Base-by-base conservation (phyloP, 495 filamentous ascomycete species). In the Cercophora sp. region DNA sequence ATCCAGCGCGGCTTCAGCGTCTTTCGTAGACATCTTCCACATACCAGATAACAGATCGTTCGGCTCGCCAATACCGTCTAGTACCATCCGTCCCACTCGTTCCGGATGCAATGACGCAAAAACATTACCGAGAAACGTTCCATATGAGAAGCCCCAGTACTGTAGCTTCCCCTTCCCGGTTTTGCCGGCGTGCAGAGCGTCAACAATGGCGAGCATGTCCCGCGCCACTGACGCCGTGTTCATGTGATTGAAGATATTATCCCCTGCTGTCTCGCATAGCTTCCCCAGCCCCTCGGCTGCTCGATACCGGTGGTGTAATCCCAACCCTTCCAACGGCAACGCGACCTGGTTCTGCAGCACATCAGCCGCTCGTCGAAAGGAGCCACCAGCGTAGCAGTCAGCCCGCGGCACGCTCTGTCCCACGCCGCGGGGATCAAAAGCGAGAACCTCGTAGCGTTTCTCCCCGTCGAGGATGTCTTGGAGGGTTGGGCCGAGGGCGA, bases 61-160 rank as follows among this genome's bases (percentile, higher is more conserved):
- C 8, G 62, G 57, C 44, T 73, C 65, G 5, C 62, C 66, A 3
- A 72, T 61, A 8, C 58, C 68, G 35, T 74, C 71, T 0, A 74
- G 50, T 5, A 71, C 55, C 49, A 72, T 58, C 34, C 69, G 62
- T 1, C 66, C 70, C 3, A 76, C 69, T 1, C 71, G 63, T 29
- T 68, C 69, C 9, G 72, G 71, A 44, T 68, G 72, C 70, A 74
- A 70, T 6, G 68, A 63, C 2, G 71, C 70, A 42, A 76, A 76
- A 19, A 60, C 83, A 50, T 76, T 67, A 2, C 82, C 83, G 0
- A 85, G 66, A 4, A 81, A 47, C 1, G 80, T 81, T 0, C 82
- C 83, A 57, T 85, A 85, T 1, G 78, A 81, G n/a, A 82, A 71
- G 0, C 82, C 82, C 76, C 79, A 81, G 55, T 80, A 85, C 22